These are phyloP conservation scores for Podila clonocystis DNA, from an alignment of 192 early-diverging fungal genomes.

Conservation along the genomic window DNA sequence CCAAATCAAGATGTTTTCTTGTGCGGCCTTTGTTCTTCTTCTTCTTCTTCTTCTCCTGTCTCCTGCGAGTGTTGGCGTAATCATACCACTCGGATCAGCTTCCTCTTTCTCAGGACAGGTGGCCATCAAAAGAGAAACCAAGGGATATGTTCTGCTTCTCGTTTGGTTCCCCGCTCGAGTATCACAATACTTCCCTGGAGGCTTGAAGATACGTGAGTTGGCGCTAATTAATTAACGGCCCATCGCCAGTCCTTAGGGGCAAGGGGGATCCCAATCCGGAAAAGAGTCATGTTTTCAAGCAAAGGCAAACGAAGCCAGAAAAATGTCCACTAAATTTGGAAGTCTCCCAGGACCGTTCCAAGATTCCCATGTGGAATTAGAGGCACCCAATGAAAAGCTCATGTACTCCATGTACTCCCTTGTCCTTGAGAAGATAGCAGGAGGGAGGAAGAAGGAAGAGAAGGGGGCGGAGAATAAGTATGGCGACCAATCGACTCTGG, in stretches of 20 bases:
- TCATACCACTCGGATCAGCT: too few relatives aligned
- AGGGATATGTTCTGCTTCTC: background rate
- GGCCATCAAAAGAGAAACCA: background rate
- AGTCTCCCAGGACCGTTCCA: background rate
- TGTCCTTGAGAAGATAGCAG: background rate
- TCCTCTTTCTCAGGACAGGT: background rate
- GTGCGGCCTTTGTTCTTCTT: background rate
- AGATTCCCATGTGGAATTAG: background rate
- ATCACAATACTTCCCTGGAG: too few relatives aligned
- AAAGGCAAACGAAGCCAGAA: background rate
- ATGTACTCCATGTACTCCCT: background rate
- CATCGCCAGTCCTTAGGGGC: background rate
- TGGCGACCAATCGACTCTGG: too few relatives aligned
- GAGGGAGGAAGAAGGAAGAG: background rate
- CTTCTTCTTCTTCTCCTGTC: background rate
- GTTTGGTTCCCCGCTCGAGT: background rate
- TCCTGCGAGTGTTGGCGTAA: too few relatives aligned
- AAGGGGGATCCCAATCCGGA: background rate
- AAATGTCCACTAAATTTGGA: conserved; percentile 3
- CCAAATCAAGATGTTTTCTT: background rate
- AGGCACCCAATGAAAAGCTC: background rate
- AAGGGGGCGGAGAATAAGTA: too few relatives aligned
- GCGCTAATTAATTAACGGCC: background rate
- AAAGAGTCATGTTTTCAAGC: background rate
- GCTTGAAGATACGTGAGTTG: background rate